A percentile compares a stretch with the other conserved stretches of the same genome.
These are phyloP conservation scores for Ramaria sp. DNA, from an alignment of 768 basidiomycete genomes.

Conservation along the genomic window DNA sequence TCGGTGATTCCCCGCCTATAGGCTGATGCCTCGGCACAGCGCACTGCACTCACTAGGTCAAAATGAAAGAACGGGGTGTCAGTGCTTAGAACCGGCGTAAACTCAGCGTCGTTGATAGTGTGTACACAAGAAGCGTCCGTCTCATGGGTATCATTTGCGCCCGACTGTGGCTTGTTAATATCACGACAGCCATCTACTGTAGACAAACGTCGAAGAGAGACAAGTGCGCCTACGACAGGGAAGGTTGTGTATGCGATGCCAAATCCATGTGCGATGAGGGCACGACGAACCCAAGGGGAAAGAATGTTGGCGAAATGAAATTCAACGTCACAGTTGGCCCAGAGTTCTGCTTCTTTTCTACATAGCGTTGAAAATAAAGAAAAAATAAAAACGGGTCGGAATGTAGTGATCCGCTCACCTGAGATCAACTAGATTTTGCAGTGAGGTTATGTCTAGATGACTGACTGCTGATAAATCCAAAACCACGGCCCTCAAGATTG, in stretches of 20 bases:
- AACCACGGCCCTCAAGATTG: slow-evolving; percentile 74
- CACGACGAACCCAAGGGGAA: slow-evolving; percentile 89
- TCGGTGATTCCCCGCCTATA: no score
- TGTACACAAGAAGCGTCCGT: no score
- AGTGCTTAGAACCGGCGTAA: slow-evolving; percentile 14
- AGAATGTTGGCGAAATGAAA: slow-evolving; percentile 93
- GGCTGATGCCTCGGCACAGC: slow-evolving; percentile 40
- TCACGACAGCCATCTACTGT: no score
- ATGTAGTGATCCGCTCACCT: neutral
- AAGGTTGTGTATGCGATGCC: slow-evolving; percentile 42
- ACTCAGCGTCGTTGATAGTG: neutral
- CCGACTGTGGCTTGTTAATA: no score
- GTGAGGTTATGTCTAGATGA: slow-evolving; percentile 85
- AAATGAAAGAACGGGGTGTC: slow-evolving; percentile 88
- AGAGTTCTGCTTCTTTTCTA: slow-evolving; percentile 81
- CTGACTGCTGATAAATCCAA: slow-evolving; percentile 82
- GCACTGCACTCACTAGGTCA: slow-evolving; percentile 64
- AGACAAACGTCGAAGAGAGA: slow-evolving; percentile 15
- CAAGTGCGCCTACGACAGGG: slow-evolving; percentile 19
- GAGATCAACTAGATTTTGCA: slow-evolving; percentile 89
- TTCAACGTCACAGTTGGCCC: slow-evolving; percentile 69
- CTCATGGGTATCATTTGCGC: no score
- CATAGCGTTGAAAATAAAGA: neutral
- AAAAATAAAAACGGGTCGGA: neutral
- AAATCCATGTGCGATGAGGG: slow-evolving; percentile 83